These are phyloP conservation scores for Tanacetum coccineum DNA, from an alignment of 129 eudicot species.

Conservation along the genomic window DNA sequence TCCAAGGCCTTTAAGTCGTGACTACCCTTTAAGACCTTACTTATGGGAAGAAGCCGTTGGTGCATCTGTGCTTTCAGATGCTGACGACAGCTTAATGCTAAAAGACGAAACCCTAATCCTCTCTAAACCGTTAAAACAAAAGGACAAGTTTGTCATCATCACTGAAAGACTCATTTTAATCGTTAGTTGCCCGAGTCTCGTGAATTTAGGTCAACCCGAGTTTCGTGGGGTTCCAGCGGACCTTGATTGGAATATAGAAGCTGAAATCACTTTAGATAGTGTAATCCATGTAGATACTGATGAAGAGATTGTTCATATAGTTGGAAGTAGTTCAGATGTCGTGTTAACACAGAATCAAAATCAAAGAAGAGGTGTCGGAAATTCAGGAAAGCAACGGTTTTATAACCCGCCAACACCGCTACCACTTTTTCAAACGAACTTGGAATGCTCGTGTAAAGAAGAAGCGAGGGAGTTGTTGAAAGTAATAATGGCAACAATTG, in stretches of 20 bases:
- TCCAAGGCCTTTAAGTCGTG: constrained; percentile 67
- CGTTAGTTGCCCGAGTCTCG: constrained; percentile 68
- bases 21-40: constrained; percentile 67
- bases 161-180: constrained; percentile 57
- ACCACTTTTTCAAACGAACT: constrained; percentile 65
- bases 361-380: constrained; percentile 34
- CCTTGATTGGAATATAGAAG: constrained; percentile 70
- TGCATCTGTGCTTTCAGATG: constrained; percentile 48
- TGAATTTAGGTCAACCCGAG: constrained; percentile 51
- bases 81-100: constrained; percentile 39
- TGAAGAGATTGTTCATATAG: constrained; percentile 76
- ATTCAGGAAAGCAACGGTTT: constrained; percentile 41
- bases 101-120: constrained; percentile 59
- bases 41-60: constrained; percentile 97
- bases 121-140: constrained; percentile 62
- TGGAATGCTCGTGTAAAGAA: constrained; percentile 52
- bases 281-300: constrained; percentile 74
- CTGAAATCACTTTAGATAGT: constrained; percentile 72
- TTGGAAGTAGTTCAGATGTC: constrained; percentile 73
- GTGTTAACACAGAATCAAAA: constrained; percentile 36
- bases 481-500: constrained; percentile 49
- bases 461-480: constrained; percentile 64
- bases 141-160: constrained; percentile 62
- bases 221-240: constrained; percentile 75
- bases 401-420: constrained; percentile 39